phyloP scores from a whole-genome alignment of 208 protist species.

The Trichomonas vaginalis region DNA sequence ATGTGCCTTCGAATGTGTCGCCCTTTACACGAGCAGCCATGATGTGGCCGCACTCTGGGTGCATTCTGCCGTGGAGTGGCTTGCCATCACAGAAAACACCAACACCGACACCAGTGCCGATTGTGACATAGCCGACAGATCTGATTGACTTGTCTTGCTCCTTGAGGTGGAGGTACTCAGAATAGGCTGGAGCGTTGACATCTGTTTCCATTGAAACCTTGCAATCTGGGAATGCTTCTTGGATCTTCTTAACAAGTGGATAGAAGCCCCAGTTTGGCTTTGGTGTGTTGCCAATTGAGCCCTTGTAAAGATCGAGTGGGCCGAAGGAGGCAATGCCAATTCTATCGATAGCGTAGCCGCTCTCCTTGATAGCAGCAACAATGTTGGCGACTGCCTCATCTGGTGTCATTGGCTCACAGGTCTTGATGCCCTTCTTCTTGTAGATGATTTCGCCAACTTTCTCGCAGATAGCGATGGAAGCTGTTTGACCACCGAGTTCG shows the following conservation, averaged over 20 bases:
- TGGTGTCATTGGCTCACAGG: background rate
- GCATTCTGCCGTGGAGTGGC: slow-evolving; percentile 45
- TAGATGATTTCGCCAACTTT: background rate
- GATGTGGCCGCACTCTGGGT: slow-evolving; percentile 50
- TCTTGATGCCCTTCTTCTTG: background rate
- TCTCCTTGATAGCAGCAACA: background rate
- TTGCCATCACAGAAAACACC: slow-evolving; percentile 41
- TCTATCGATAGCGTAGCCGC: slow-evolving; percentile 19
- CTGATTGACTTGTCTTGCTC: slow-evolving; percentile 6
- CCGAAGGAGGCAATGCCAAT: slow-evolving; percentile 51
- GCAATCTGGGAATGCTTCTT: background rate
- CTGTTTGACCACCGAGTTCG: background rate
- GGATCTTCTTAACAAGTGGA: background rate
- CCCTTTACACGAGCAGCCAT: background rate
- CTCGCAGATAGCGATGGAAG: background rate
- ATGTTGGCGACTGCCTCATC: background rate
- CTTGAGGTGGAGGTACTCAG: background rate
- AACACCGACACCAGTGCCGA: slow-evolving; percentile 53
- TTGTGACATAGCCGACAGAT: slow-evolving; percentile 47
- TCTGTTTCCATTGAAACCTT: background rate
- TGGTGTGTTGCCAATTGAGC: background rate
- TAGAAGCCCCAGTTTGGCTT: background rate
- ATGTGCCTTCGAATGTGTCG: slow-evolving; percentile 43
- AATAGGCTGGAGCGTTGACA: slow-evolving; percentile 17
- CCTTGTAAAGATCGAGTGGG: slow-evolving; percentile 38